Conservation (phyloP, 768 basidiomycete genomes). For the Tephrocybe sp. region DNA sequence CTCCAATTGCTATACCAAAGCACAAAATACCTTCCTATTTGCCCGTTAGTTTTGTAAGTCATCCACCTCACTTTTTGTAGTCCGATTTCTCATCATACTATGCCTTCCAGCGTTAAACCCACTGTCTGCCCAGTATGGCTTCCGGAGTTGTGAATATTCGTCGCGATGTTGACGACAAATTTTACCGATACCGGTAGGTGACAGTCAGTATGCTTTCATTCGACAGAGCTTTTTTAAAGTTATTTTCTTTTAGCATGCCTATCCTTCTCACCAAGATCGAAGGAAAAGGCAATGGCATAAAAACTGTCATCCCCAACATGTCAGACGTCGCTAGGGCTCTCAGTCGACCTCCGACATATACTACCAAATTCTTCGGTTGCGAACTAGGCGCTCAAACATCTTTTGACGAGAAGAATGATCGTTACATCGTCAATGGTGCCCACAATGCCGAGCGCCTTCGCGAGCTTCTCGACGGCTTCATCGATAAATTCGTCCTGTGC, state of each 20-base stretch:
- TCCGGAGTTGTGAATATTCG: constrained; percentile 87
- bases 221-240: constrained; percentile 6
- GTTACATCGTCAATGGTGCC: constrained; percentile 98
- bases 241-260: constrained; percentile 72
- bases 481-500: constrained; percentile 98
- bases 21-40: constrained; percentile 55
- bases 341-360: constrained; percentile 91
- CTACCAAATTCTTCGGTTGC: constrained; percentile 99
- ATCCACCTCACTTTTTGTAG: background rate
- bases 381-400: constrained; percentile 98
- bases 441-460: constrained; percentile 90
- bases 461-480: constrained; percentile 94
- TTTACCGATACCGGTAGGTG: constrained; percentile 90
- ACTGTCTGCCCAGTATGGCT: constrained; percentile 72
- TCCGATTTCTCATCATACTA: background rate
- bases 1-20: constrained; percentile 71
- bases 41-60: constrained; percentile 51
- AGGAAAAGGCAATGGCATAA: constrained; percentile 99
- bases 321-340: constrained; percentile 94
- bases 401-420: constrained; percentile 93
- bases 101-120: constrained; percentile 52
- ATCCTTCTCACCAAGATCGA: constrained; percentile 93
- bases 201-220: constrained; percentile 20
- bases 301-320: constrained; percentile 99
- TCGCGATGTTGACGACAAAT: constrained; percentile 95